A percentile compares a stretch with the other conserved stretches of the same genome.
These are phyloP conservation scores for Candida nitratophila DNA, from an alignment of 805 yeast genomes.

Conservation along the genomic window DNA sequence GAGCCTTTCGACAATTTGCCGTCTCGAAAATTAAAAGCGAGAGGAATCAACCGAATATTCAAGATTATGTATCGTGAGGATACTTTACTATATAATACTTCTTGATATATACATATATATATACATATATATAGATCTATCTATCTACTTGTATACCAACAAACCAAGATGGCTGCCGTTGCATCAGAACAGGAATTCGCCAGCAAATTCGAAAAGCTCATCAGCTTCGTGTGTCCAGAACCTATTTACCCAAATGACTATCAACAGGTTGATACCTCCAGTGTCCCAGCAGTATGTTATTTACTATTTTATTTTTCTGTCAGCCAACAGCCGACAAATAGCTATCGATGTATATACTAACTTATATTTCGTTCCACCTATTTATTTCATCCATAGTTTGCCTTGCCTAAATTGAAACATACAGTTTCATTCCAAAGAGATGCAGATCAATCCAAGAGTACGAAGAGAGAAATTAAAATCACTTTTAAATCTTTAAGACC, in stretches of 20 bases:
- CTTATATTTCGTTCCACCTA: no score
- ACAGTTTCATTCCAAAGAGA: conserved; percentile 24
- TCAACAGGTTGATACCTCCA: conserved; percentile 11
- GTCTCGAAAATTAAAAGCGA: no score
- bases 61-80: no score
- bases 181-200: conserved; percentile 39
- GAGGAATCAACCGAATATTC: no score
- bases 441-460: conserved; percentile 16
- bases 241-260: conserved; percentile 11
- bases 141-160: no score
- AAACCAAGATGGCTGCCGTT: background rate
- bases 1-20: no score
- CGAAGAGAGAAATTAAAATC: conserved; percentile 13
- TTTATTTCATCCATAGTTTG: no score
- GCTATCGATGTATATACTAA: conserved; percentile 13
- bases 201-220: conserved; percentile 39
- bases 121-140: no score
- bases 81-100: no score
- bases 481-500: conserved; percentile 61
- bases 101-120: no score
- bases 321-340: conserved; percentile 2
- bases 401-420: conserved; percentile 10
- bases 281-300: background rate
- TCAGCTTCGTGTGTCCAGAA: conserved; percentile 34
- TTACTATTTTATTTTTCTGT: background rate